Evolutionary conservation across 176 grass and related monocot species (phyloP), one percentile per base, ranked within the genome.

Genomic region (Musa schizocarpa): DNA sequence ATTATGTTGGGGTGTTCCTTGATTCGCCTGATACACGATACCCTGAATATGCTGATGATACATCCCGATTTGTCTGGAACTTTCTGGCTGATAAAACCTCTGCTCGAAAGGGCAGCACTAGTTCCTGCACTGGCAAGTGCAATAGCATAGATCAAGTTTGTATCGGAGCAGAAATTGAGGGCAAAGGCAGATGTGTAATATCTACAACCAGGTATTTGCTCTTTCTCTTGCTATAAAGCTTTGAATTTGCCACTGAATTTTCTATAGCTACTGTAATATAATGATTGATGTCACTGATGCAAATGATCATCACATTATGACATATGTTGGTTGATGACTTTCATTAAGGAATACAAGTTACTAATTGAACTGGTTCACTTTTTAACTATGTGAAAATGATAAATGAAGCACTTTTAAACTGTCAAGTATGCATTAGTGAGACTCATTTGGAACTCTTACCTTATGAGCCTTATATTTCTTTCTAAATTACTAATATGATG

Each of bases 1-100:
- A 94, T 58, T 99, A 99, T 87, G 95, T 99, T 79, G 90, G 95
- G 71, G 95, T 99, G 85, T 99, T 87, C 75, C 88, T 80, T 81
- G 95, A 91, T 59, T 76, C 84, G 73, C 72, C 86, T 13, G 79
- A 83, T 68, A 86, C 83, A 11, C 83, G 86, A 11, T 78, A 66
- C 71, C 90, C 95, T 50, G 68, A 23, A 50, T 85, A 93, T 71
- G 95, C 89, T 58, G 90, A 89, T 86, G 95, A 99, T 84, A 89
- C 82, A n/a, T 87, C 95, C 62, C 86, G 90, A 52, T 99, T 99
- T 84, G 59, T 93, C 29, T 99, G 95, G 95, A 99, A 94, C 77
- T 99, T 94, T 65, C 74, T 99, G 69, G 90, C 86, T 63, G 86
- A 94, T 54, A 84, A 77, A 82, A 88, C 90, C 59, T 80, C 85